phyloP scores from a whole-genome alignment of 106 monocot genomes.

The Dendrobium chrysotoxum region DNA sequence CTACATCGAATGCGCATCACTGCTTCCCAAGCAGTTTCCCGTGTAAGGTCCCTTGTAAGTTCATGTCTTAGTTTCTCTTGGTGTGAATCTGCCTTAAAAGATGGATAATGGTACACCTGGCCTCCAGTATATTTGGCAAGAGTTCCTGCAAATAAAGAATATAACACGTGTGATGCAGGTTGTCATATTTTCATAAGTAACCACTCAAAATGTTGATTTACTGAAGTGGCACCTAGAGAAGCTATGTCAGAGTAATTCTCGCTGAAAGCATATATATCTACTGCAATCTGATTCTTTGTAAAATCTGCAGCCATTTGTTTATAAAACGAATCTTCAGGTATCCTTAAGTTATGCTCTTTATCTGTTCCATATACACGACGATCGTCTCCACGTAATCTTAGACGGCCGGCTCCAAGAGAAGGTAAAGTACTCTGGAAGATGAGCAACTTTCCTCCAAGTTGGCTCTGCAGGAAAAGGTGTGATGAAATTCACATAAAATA shows the following conservation, averaged over 20 bases:
- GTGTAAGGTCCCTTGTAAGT: constrained; percentile 74
- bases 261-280: constrained; percentile 76
- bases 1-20: constrained; percentile 98
- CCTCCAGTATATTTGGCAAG: constrained; percentile 95
- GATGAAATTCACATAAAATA: constrained; percentile 1
- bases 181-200: neutral
- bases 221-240: constrained; percentile 69
- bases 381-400: constrained; percentile 88
- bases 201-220: constrained; percentile 4
- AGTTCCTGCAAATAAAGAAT: constrained; percentile 39
- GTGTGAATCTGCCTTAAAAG: constrained; percentile 55
- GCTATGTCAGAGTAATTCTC: constrained; percentile 85
- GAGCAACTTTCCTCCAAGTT: constrained; percentile 90
- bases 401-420: constrained; percentile 81
- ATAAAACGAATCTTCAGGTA: constrained; percentile 94
- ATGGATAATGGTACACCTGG: constrained; percentile 92
- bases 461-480: constrained; percentile 43
- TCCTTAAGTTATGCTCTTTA: constrained; percentile 66
- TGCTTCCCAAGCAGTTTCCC: constrained; percentile 98
- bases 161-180: neutral
- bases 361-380: constrained; percentile 84
- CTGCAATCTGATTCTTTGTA: constrained; percentile 83
- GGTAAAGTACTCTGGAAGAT: constrained; percentile 89
- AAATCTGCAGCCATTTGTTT: constrained; percentile 99
- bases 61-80: constrained; percentile 74